Conservation (phyloP, 805 yeast genomes). For the Zygoascus flipseniorum region DNA sequence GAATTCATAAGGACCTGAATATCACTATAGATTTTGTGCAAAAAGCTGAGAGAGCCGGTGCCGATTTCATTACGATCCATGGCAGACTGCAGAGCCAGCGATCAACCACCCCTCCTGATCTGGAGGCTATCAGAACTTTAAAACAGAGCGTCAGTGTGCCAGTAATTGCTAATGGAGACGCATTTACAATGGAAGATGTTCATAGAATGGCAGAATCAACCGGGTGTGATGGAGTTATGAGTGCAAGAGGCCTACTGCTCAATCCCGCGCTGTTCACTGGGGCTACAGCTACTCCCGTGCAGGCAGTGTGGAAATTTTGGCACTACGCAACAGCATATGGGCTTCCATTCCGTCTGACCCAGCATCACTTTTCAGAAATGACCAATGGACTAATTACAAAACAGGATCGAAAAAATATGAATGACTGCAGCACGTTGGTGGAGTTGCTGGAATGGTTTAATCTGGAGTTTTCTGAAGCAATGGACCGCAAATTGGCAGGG, state of each 20-base stretch:
- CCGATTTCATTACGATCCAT: conserved; percentile 88
- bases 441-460: conserved; percentile 84
- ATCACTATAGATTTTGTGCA: conserved; percentile 60
- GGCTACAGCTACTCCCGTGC: conserved; percentile 72
- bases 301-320: conserved; percentile 77
- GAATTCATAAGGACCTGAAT: conserved; percentile 69
- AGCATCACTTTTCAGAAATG: conserved; percentile 89
- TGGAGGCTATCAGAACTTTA: conserved; percentile 68
- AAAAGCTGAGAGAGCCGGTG: conserved; percentile 77
- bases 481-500: background rate
- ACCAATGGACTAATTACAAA: conserved; percentile 47
- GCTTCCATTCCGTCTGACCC: conserved; percentile 71
- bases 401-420: conserved; percentile 49
- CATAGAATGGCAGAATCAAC: conserved; percentile 52
- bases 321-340: conserved; percentile 73
- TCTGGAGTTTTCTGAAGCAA: conserved; percentile 48
- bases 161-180: conserved; percentile 97
- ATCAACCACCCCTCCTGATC: conserved; percentile 73
- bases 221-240: conserved; percentile 88
- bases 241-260: conserved; percentile 77
- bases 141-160: conserved; percentile 53
- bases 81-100: conserved; percentile 84
- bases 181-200: conserved; percentile 62
- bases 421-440: conserved; percentile 46
- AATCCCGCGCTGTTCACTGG: conserved; percentile 90